Evolutionary conservation across 805 yeast genomes (phyloP).

Genomic region (Kodamaea kaohsiungensis): DNA sequence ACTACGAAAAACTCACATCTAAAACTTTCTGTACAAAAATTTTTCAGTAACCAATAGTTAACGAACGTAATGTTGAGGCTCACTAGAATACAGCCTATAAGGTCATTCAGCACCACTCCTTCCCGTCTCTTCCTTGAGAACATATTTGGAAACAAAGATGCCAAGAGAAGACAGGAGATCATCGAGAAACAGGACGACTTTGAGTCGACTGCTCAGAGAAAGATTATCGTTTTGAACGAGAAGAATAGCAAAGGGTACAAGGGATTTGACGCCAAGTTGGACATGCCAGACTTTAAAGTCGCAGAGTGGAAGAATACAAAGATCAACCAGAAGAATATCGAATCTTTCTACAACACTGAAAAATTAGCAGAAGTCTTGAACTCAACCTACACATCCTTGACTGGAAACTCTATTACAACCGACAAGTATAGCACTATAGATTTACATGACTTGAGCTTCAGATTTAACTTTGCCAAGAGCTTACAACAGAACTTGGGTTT

Average conservation of each 20-base stretch:
- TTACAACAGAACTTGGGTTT: conserved; percentile 52
- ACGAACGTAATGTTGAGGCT: conserved; percentile 6
- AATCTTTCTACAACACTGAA: conserved; percentile 26
- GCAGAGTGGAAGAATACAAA: conserved; percentile 35
- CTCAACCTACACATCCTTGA: conserved; percentile 25
- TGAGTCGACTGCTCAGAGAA: conserved; percentile 31
- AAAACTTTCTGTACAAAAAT: conserved; percentile 3
- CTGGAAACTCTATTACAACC: conserved; percentile 15
- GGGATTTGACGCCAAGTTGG: conserved; percentile 26
- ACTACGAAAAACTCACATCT: neutral
- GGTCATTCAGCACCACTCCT: conserved; percentile 12
- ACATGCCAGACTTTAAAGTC: conserved; percentile 38
- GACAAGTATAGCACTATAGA: conserved; percentile 16
- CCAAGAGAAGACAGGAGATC: conserved; percentile 35
- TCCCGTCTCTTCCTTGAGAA: conserved; percentile 26
- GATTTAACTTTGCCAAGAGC: conserved; percentile 51
- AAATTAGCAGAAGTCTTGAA: conserved; percentile 26
- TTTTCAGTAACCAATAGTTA: conserved; percentile 5
- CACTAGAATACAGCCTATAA: conserved; percentile 11
- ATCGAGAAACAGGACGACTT: conserved; percentile 40
- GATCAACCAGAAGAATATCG: conserved; percentile 28
- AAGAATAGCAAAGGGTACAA: conserved; percentile 34
- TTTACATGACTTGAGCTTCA: conserved; percentile 44
- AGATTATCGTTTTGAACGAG: conserved; percentile 37
- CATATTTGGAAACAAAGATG: conserved; percentile 34